phyloP scores from a whole-genome alignment of 257 asterid species.

The Jaltomata sinuosa region DNA sequence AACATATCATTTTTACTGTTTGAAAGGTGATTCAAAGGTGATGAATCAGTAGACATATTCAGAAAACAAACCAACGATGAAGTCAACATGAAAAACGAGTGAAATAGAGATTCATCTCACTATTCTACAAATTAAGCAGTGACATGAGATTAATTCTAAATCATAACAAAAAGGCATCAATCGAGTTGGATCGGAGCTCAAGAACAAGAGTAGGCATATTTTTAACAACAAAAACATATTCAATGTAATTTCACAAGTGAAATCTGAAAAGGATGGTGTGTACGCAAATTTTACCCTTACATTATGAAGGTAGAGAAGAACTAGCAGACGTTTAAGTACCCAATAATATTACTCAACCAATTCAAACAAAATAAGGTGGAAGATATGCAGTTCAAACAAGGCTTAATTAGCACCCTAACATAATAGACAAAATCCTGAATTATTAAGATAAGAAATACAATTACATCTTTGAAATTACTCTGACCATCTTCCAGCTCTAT shows the following conservation, averaged over 20 bases:
- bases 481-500: not conserved
- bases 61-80: not conserved
- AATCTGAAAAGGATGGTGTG: not conserved
- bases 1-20: not conserved
- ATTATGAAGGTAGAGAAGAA: not conserved
- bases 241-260: fast-evolving
- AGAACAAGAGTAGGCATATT: not conserved
- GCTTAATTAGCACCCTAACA: not conserved
- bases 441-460: not conserved
- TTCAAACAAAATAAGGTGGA: not conserved
- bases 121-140: not conserved
- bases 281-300: not conserved
- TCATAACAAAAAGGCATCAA: not conserved
- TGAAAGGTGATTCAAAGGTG: too few species aligned
- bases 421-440: not conserved
- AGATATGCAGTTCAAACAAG: not conserved
- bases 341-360: not conserved
- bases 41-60: not conserved
- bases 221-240: not conserved
- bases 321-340: not conserved
- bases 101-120: not conserved
- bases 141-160: not conserved
- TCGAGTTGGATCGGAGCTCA: not conserved
- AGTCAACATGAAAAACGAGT: not conserved
- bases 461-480: not conserved